Base-by-base conservation (phyloP, 2,329 filamentous ascomycete species). In the Diaporthe vexans region DNA sequence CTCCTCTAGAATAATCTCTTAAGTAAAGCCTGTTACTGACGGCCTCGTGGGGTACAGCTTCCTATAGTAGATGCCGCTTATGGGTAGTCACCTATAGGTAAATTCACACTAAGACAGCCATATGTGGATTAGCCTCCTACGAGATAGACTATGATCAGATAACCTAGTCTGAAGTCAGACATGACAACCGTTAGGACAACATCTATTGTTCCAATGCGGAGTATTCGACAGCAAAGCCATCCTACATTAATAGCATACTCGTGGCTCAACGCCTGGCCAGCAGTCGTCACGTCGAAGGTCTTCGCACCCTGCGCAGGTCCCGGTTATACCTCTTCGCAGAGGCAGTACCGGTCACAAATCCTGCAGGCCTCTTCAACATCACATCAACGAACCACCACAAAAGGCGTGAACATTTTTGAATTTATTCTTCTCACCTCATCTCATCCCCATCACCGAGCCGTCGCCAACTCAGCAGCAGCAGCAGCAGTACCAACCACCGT, bases 351-450 rank as follows among this genome's bases (percentile, higher is more conserved):
- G 4, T 4, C n/a, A 19, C 0, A 17, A 24, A 24, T 15, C 35
- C 13, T 40, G 21, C 13, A 29, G 11, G 33, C 6, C 21, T 3
- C n/a, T 9, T n/a, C 40, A n/a, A 65, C 1, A n/a, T 48, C 59
- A 65, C 1, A 54, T 10, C 48, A 54, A 54, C 13, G 15, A 7
- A 68, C 26, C 21, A 21, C 1, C 29, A 37, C 29, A 3, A 15
- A 17, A 21, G 63, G 48, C 63, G 54, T 68, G 63, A 26, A 54
- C 48, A 68, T 54, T 26, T 65, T 54, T 33, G n/a, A n/a, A 65
- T 56, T 72, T 67, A 33, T 52, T 24, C 10, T 67, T 33, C 26
- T 33, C 56, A 6, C 24, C 48, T 33, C 56, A n/a, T n/a, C 48
- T 68, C 63, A 15, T 54, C 33, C 37, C 33, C n/a, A 68, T 33